phyloP scores from a whole-genome alignment of 306 rosid species.

The Vigna mungo region DNA sequence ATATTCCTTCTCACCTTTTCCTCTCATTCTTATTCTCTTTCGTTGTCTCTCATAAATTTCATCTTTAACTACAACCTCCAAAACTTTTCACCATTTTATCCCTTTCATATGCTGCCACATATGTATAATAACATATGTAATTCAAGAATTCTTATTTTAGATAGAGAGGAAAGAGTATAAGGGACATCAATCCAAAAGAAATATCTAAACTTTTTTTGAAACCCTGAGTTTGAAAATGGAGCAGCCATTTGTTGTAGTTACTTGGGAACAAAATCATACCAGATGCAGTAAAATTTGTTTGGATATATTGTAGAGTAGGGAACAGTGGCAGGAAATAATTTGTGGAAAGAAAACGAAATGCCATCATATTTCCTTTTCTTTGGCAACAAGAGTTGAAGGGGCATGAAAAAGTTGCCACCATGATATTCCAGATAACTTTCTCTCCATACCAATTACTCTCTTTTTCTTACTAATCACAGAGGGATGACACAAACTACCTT shows the following conservation, averaged over 20 bases:
- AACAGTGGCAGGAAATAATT: constrained; percentile 42
- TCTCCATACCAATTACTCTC: constrained; percentile 29
- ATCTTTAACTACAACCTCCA: neutral
- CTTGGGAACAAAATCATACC: neutral
- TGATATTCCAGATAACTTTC: constrained; percentile 46
- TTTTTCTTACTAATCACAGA: constrained; percentile 39
- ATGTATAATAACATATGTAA: no score
- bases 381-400: constrained; percentile 32
- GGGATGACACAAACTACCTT: constrained; percentile 32
- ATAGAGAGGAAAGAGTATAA: neutral
- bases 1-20: neutral
- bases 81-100: neutral
- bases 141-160: no score
- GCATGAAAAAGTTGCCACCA: constrained; percentile 43
- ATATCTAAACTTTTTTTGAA: constrained; percentile 38
- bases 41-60: neutral
- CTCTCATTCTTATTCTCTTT: neutral
- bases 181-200: neutral
- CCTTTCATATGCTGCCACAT: neutral
- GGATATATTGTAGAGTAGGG: neutral
- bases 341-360: constrained; percentile 34
- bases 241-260: neutral
- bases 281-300: neutral
- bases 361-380: constrained; percentile 22
- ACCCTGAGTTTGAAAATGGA: neutral